phyloP scores from a whole-genome alignment of 345 rosid genomes.

The Arabis alpina region DNA sequence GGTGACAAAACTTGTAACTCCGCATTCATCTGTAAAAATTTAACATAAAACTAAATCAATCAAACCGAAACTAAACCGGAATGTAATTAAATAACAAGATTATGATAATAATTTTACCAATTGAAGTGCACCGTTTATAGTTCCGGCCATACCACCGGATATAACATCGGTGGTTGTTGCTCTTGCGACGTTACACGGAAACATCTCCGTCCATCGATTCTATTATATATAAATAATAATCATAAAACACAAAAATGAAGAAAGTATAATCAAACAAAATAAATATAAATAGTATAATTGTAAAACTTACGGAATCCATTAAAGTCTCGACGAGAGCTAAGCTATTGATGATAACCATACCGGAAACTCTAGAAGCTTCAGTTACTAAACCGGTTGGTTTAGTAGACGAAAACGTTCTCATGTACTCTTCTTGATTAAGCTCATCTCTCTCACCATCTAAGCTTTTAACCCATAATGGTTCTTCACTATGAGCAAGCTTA shows the following conservation, averaged over 20 bases:
- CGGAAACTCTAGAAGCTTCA: conserved; percentile 65
- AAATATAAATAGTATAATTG: not conserved
- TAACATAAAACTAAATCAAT: not conserved
- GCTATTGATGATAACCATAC: conserved; percentile 58
- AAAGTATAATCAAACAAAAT: not conserved
- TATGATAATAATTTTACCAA: conserved; percentile 48
- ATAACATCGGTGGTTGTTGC: conserved; percentile 57
- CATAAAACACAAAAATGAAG: not conserved
- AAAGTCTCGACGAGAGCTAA: conserved; percentile 64
- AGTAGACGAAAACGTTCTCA: conserved; percentile 52
- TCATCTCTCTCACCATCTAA: conserved; percentile 58
- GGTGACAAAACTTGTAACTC: conserved; percentile 79
- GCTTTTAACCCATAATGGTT: conserved; percentile 66
- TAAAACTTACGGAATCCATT: conserved; percentile 68
- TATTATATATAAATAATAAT: conserved; percentile 35
- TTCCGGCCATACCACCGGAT: conserved; percentile 56
- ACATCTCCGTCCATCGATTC: conserved; percentile 75
- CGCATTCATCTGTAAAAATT: conserved; percentile 58
- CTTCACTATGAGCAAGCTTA: conserved; percentile 57
- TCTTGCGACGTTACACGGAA: conserved; percentile 63
- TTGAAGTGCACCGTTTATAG: conserved; percentile 63
- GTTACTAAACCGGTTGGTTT: conserved; percentile 49
- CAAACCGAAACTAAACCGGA: conserved; percentile 9
- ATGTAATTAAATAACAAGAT: not conserved
- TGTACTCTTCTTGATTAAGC: conserved; percentile 67